Base-by-base conservation (phyloP, 179 eudicot genomes). In the Carnegiea gigantea region DNA sequence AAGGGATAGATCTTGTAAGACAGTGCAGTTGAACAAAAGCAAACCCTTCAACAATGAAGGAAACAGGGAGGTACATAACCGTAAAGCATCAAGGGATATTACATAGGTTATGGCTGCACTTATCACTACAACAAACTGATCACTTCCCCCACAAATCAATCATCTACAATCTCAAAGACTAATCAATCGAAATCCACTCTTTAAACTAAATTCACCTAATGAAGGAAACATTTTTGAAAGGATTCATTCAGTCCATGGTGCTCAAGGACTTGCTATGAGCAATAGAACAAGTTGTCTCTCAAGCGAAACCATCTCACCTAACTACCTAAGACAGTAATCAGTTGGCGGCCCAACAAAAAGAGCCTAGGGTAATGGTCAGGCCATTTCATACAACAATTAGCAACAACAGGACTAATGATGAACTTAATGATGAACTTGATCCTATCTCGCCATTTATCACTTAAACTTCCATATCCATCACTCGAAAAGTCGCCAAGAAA, bases 391-490 rank as follows among this genome's bases (percentile, higher is more conserved):
- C 43, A n/a, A 62, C 12, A 62, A 24, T 23, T 62, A 62, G 28
- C 28, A 9, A 62, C 30, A 36, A 36, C n/a, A 9, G 73, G 14
- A 30, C 33, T 1, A 21, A 68, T 8, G 18, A 68, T 13, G 33
- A 26, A 11, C 30, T 28, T 23, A 17, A 68, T 65, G 70, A 26
- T 26, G 33, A 28, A 67, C 8, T 13, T 1, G n/a, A 67, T 67
- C 5, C 9, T 23, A 46, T 46, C 12, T 54, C 43, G 33, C 43
- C 23, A 76, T 17, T 5, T 23, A 54, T 28, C 46, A 36, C 44
- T 57, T 76, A 18, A 54, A 76, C 38, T 76, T 76, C 15, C 78
- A 53, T 54, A 13, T 21, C 33, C 77, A 75, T 28, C 44, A 75
- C 64, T 15, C 40, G n/a, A 75, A 51, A 10, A 28, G 23, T 75